These are phyloP conservation scores for Geotrichum candidum DNA, from an alignment of 1,139 yeast genomes.

Conservation along the genomic window DNA sequence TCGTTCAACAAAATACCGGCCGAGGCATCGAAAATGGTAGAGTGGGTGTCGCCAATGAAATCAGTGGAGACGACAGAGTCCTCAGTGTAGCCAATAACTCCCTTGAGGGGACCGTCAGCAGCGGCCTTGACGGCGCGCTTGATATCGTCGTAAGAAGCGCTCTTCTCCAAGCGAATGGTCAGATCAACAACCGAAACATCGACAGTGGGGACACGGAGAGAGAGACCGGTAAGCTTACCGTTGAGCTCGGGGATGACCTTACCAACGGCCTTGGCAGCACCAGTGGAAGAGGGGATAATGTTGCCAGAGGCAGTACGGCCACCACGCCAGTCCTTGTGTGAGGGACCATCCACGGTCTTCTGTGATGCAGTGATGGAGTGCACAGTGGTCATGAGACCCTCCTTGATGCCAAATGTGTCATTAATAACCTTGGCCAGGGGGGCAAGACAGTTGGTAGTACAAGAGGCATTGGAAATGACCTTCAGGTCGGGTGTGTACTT, in stretches of 20 bases:
- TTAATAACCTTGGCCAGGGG: slow-evolving; percentile 80
- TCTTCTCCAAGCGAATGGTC: slow-evolving; percentile 62
- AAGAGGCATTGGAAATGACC: slow-evolving; percentile 79
- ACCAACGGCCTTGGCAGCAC: slow-evolving; percentile 93
- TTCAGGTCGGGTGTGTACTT: slow-evolving; percentile 63
- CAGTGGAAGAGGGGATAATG: slow-evolving; percentile 86
- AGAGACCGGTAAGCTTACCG: slow-evolving; percentile 87
- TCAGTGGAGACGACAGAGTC: slow-evolving; percentile 84
- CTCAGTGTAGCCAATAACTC: slow-evolving; percentile 75
- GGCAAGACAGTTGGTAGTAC: slow-evolving; percentile 88
- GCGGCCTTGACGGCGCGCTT: slow-evolving; percentile 59
- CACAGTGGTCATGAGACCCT: slow-evolving; percentile 87
- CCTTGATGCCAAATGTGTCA: slow-evolving; percentile 74
- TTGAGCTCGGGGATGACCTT: slow-evolving; percentile 82
- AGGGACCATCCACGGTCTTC: slow-evolving; percentile 88
- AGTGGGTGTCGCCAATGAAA: slow-evolving; percentile 71
- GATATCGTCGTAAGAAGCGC: slow-evolving; percentile 71
- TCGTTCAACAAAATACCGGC: slow-evolving; percentile 82
- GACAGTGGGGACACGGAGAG: slow-evolving; percentile 82
- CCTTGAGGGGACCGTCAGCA: slow-evolving; percentile 64
- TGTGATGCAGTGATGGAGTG: slow-evolving; percentile 89
- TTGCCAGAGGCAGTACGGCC: slow-evolving; percentile 89
- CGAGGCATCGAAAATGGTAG: slow-evolving; percentile 77
- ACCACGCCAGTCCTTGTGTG: slow-evolving; percentile 93
- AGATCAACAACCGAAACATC: slow-evolving; percentile 78